Evolutionary conservation across 352 stramenopile species (phyloP), one percentile per base, ranked within the genome.

Genomic region (Phytophthora cryptogea): DNA sequence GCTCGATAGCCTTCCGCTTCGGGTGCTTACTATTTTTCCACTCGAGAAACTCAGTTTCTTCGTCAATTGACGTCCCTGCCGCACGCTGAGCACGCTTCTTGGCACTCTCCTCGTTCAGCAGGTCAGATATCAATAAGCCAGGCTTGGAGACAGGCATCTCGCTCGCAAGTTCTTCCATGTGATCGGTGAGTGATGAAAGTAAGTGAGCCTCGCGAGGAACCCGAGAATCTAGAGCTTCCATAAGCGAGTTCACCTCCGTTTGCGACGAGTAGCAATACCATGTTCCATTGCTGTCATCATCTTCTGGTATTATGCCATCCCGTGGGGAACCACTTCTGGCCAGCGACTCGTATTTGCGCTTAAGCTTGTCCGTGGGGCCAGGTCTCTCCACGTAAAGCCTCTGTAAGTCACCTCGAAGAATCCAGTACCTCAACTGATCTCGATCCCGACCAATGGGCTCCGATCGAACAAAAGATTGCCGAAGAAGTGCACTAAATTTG

Each of bases 131-230:
- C 13, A 92, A 59, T n/a, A 92, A 59, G 0, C 82, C 80, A 6
- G 84, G 76, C 60, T 90, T 92, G 0, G 79, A 83, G 30, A 84
- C 51, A 4, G 84, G 84, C 84, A 94, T 91, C 11, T 89, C 79
- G 6, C 63, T 57, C 5, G 69, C 66, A 36, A 91, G 70, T 23
- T 76, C 42, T 4, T 89, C 76, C 50, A 91, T 80, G 36, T 89
- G 76, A 5, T 94, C 85, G 23, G 63, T 74, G 33, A 94, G 46
- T 16, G 79, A 67, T 3, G 62, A 62, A 13, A 72, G 67, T 37
- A 92, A 51, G 26, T 76, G 66, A 9, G 63, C 70, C 57, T 94
- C 84, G 6, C 76, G 71, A 30, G 68, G 54, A 11, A 86, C 71
- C 14, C 70, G 61, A 1, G 57, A 43, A 33, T 94, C 85, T 4